Base-by-base conservation (phyloP, 116 monocot genomes). In the Trichopus zeylanicus region DNA sequence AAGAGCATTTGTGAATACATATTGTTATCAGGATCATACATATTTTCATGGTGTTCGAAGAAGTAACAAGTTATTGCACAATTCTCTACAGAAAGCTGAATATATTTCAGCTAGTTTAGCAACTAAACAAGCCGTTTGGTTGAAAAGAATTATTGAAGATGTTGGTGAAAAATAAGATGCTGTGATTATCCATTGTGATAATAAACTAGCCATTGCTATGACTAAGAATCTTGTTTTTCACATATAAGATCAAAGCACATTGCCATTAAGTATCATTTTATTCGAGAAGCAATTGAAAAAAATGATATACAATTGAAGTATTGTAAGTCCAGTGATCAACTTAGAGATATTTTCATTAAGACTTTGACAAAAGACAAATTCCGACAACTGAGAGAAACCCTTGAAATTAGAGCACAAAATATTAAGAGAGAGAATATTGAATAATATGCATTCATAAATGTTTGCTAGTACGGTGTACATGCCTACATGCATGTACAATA, bases 141-240 rank as follows among this genome's bases (percentile, higher is more conserved):
- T 67, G n/a, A n/a, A n/a, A n/a, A n/a, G n/a, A n/a, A n/a, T n/a
- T n/a, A n/a, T n/a, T n/a, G n/a, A n/a, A n/a, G n/a, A n/a, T 21
- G 15, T 67, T 2, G 0, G 13, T 13, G 10, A 29, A 31, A 30
- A 21, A 2, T 13, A 67, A 42, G 42, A 42, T 20, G 31, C 1
- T n/a, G n/a, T 5, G 11, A 57, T 47, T 0, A 29, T 67, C 19
- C 23, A 0, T 30, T 38, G 35, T 0, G 67, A 67, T 6, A 67
- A 67, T 12, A 56, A 67, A 24, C 27, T 13, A 57, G 26, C 48
- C 18, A 57, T 67, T 38, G n/a, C n/a, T n/a, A n/a, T n/a, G n/a
- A n/a, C n/a, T n/a, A n/a, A n/a, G n/a, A n/a, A n/a, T n/a, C n/a
- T n/a, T n/a, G n/a, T n/a, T n/a, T n/a, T n/a, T n/a, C n/a, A n/a